phyloP scores from a whole-genome alignment of 2,329 filamentous ascomycete species.

The Calonectria henricotiae region DNA sequence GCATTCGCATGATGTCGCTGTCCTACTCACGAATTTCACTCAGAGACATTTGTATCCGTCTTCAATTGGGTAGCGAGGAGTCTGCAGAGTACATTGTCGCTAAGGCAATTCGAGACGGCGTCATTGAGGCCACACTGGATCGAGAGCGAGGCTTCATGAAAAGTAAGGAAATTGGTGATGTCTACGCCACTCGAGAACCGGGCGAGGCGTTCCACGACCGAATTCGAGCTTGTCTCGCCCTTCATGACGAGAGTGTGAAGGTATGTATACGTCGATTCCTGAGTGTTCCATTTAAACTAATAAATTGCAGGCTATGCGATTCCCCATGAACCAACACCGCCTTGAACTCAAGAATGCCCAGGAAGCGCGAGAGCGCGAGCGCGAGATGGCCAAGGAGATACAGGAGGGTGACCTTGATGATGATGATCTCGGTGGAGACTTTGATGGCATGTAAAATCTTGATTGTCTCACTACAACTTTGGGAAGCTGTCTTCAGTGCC shows the following conservation, averaged over 20 bases:
- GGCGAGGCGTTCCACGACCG: conserved; percentile 98
- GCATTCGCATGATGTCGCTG: conserved; percentile 98
- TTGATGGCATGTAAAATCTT: conserved; percentile 87
- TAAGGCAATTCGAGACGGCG: conserved; percentile 97
- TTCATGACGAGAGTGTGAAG: conserved; percentile 99
- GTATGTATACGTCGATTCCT: conserved; percentile 61
- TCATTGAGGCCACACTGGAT: conserved; percentile 95
- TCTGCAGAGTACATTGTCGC: conserved; percentile 99
- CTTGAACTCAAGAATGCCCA: conserved; percentile 98
- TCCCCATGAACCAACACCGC: conserved; percentile 99
- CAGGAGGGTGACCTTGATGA: conserved; percentile 98
- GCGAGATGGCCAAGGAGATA: conserved; percentile 98
- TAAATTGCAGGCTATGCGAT: conserved; percentile 86
- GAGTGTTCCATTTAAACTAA: conserved; percentile 41
- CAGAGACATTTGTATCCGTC: conserved; percentile 95
- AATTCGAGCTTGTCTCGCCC: conserved; percentile 89
- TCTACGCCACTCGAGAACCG: conserved; percentile 95
- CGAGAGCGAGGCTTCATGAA: conserved; percentile 98
- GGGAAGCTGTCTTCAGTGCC: conserved; percentile 30
- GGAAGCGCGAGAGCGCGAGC: conserved; percentile 95
- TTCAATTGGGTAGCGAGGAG: conserved; percentile 95
- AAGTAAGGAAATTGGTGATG: conserved; percentile 95
- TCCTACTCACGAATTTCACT: conserved; percentile 98
- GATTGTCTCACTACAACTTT: conserved; percentile 41
- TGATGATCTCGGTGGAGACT: conserved; percentile 95